Percentiles rank a stretch among this genome's conserved stretches.
Conservation (phyloP, 2,329 filamentous ascomycete genomes). For the Simplicillium aogashimaense region DNA sequence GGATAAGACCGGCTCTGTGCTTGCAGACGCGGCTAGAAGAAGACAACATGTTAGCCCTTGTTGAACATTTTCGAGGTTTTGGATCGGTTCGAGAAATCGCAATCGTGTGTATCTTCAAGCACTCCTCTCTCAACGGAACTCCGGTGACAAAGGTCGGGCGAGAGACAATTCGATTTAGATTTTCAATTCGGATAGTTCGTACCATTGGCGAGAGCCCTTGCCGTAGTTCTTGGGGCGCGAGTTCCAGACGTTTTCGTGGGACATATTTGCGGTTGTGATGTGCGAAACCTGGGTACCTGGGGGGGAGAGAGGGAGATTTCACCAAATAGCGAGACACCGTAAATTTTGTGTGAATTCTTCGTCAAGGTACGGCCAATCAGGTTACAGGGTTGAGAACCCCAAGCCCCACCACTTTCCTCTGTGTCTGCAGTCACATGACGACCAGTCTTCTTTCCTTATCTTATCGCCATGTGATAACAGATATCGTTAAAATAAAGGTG, state of each 20-base stretch:
- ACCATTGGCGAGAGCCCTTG: slow-evolving; percentile 93
- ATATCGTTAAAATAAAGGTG: no score
- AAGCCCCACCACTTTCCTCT: slow-evolving; percentile 10
- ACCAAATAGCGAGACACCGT: slow-evolving; percentile 21
- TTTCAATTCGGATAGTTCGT: slow-evolving; percentile 30
- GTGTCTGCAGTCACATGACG: slow-evolving; percentile 10
- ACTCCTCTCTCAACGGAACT: no score
- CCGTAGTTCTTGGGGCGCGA: slow-evolving; percentile 94
- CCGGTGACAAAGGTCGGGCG: not conserved
- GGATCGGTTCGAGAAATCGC: no score
- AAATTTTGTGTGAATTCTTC: slow-evolving; percentile 29
- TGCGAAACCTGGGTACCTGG: slow-evolving; percentile 14
- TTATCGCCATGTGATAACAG: slow-evolving; percentile 12
- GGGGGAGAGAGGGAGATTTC: slow-evolving; percentile 22
- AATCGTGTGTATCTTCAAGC: no score
- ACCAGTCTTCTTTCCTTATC: slow-evolving; percentile 1
- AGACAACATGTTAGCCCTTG: slow-evolving; percentile 18
- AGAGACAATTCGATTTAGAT: not conserved
- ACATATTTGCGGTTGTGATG: slow-evolving; percentile 40
- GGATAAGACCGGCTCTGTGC: slow-evolving; percentile 97
- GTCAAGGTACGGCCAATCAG: slow-evolving; percentile 18
- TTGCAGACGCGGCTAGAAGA: slow-evolving; percentile 57
- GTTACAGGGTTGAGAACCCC: slow-evolving; percentile 28
- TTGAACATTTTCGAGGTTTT: not conserved
- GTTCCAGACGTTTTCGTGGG: slow-evolving; percentile 96